Base-by-base conservation (phyloP, 2,329 filamentous ascomycete genomes). In the Diplodia mutila region DNA sequence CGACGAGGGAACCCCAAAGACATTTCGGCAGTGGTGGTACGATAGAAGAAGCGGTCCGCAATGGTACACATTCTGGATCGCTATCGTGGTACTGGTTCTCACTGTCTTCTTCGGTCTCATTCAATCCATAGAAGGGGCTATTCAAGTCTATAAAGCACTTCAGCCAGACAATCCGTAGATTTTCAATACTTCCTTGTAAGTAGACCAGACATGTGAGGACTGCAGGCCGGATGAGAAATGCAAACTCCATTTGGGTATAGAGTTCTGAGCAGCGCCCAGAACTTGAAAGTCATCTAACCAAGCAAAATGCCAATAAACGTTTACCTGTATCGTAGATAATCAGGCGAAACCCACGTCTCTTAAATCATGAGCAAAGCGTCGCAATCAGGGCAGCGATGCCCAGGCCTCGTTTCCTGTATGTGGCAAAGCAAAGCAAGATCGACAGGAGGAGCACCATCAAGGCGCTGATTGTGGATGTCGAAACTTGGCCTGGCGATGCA, bases 51-150 rank as follows among this genome's bases (percentile, higher is more conserved):
- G 81, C 29, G 75, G 78, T 0, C 77, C 79, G 0, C 81, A 84
- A 61, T 83, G 81, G 80, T 83, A 80, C 63, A 82, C 79, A 1
- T 81, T 84, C 64, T 85, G 82, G 82, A 75, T 84, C 4, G 81
- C 80, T 0, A 73, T 83, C 1, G 48, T 73, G 3, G 74, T 77
- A 1, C 67, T 82, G 0, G 49, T 72, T 18, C 71, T 80, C 32
- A 82, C 77, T 0, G 71, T 79, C 7, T 73, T 81, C 57, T 80
- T 84, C 70, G 76, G 81, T 4, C n/a, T 83, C 9, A 69, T 81
- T n/a, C 77, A 85, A 71, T 75, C 74, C 61, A 55, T 84, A 49
- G 78, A 81, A 69, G 78, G 81, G 9, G 80, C 74, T 14, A 51
- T 83, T 59, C 81, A 83, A 59, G 78, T 82, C 18, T 70, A 70